These are phyloP conservation scores for Phytophthora pini DNA, from an alignment of 352 stramenopile species.

Conservation along the genomic window DNA sequence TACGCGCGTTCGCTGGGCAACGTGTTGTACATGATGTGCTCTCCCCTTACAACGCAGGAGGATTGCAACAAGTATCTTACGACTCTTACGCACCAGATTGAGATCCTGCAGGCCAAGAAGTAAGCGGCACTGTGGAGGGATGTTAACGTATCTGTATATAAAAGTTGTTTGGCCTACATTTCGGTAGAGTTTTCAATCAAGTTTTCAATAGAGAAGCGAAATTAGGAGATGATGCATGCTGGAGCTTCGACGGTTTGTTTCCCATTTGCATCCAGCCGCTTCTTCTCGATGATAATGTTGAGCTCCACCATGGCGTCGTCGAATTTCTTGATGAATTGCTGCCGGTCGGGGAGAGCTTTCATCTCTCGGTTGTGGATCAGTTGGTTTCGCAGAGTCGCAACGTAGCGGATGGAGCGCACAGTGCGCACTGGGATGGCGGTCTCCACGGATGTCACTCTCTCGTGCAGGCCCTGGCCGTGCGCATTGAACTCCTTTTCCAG, in stretches of 20 bases:
- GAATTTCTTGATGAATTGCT: slow-evolving; percentile 70
- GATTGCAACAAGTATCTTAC: slow-evolving; percentile 71
- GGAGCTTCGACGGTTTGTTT: slow-evolving; percentile 1
- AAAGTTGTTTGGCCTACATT: neutral
- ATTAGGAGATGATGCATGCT: slow-evolving; percentile 43
- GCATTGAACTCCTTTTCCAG: slow-evolving; percentile 74
- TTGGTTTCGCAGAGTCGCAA: slow-evolving; percentile 83
- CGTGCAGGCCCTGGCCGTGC: slow-evolving; percentile 73
- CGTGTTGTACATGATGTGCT: slow-evolving; percentile 89
- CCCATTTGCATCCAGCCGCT: slow-evolving; percentile 37
- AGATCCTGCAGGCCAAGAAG: slow-evolving; percentile 44
- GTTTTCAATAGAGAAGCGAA: neutral
- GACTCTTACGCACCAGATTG: slow-evolving; percentile 54
- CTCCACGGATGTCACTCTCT: slow-evolving; percentile 67
- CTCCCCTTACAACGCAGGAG: slow-evolving; percentile 66
- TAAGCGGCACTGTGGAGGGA: slow-evolving; percentile 12
- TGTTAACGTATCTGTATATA: slow-evolving; percentile 15
- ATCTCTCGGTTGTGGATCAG: slow-evolving; percentile 84
- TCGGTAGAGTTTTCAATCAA: neutral
- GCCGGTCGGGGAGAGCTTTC: slow-evolving; percentile 58
- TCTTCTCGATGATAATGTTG: slow-evolving; percentile 66
- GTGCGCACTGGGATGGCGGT: slow-evolving; percentile 51
- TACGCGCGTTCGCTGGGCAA: slow-evolving; percentile 86
- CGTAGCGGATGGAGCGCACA: slow-evolving; percentile 72
- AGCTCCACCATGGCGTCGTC: slow-evolving; percentile 68